Percentiles rank a stretch among this genome's conserved stretches.
Conservation (phyloP, 805 yeast species). For the Teunomyces lycoperdinae region DNA sequence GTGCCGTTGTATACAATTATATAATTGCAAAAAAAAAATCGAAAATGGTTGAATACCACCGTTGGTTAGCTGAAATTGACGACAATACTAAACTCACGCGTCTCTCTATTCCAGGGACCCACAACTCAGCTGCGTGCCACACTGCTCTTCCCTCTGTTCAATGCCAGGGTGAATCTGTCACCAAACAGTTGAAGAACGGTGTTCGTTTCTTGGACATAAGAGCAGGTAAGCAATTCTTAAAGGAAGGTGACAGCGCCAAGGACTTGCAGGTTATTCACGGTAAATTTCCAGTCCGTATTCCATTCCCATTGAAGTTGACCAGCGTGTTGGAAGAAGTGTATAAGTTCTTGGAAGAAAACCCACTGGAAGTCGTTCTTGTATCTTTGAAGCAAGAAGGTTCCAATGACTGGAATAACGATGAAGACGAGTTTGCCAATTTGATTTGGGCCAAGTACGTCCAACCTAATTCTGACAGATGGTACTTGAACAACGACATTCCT, state of each 20-base stretch:
- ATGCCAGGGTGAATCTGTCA: constrained; percentile 63
- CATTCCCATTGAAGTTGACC: constrained; percentile 51
- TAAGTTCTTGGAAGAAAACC: constrained; percentile 49
- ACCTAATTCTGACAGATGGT: constrained; percentile 56
- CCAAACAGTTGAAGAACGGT: constrained; percentile 65
- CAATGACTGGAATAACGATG: constrained; percentile 58
- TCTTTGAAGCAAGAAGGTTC: constrained; percentile 76
- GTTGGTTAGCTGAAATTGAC: constrained; percentile 54
- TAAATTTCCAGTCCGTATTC: constrained; percentile 66
- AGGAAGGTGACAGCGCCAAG: constrained; percentile 46
- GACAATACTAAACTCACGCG: constrained; percentile 52
- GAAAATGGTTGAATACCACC: constrained; percentile 38
- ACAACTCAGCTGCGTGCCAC: constrained; percentile 73
- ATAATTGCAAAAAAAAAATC: not conserved
- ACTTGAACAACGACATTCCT: constrained; percentile 55
- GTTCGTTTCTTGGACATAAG: constrained; percentile 74
- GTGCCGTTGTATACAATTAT: not conserved
- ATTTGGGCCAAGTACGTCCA: constrained; percentile 58
- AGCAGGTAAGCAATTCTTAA: constrained; percentile 55
- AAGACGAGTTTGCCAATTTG: constrained; percentile 62
- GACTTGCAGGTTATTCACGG: constrained; percentile 72
- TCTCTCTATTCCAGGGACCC: constrained; percentile 80
- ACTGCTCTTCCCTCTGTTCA: constrained; percentile 72
- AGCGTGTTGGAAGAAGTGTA: constrained; percentile 58
- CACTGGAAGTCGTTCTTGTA: constrained; percentile 60